These are phyloP conservation scores for Pseudogymnoascus sp. DNA, from an alignment of 2,329 filamentous ascomycete species.

Conservation along the genomic window DNA sequence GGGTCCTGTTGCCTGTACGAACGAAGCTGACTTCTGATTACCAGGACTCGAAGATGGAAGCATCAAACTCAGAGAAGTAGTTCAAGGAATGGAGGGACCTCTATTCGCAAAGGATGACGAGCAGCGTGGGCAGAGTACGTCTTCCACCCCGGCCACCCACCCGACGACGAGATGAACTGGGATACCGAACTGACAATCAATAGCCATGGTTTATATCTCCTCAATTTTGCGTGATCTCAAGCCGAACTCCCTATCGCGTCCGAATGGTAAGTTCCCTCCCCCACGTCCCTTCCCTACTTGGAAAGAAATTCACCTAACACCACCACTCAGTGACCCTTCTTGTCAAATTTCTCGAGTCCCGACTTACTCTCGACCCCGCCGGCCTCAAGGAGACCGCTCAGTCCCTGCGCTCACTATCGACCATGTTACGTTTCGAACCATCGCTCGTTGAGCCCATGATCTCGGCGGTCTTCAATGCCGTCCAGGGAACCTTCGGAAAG, in stretches of 20 bases:
- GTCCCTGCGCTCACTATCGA: neutral
- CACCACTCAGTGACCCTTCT: neutral
- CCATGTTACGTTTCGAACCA: conserved; percentile 4
- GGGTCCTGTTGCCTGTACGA: neutral
- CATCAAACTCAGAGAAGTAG: neutral
- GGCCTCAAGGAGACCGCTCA: conserved; percentile 8
- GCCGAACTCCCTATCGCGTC: neutral
- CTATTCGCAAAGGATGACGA: neutral
- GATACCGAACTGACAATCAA: neutral
- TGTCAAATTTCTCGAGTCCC: neutral
- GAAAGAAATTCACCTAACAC: neutral
- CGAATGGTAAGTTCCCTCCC: neutral
- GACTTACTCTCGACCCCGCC: neutral
- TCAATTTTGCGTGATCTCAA: neutral
- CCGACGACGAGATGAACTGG: neutral
- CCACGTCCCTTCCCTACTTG: neutral
- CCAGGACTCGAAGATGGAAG: neutral
- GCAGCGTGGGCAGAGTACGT: neutral
- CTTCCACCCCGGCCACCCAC: no score
- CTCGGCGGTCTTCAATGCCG: neutral
- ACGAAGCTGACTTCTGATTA: neutral
- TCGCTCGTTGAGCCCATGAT: neutral
- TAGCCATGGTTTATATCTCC: conserved; percentile 8
- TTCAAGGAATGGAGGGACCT: neutral
- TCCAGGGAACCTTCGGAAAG: neutral